Evolutionary conservation across 164 flowering plant genomes (phyloP).

Genomic region (Liriodendron chinense): DNA sequence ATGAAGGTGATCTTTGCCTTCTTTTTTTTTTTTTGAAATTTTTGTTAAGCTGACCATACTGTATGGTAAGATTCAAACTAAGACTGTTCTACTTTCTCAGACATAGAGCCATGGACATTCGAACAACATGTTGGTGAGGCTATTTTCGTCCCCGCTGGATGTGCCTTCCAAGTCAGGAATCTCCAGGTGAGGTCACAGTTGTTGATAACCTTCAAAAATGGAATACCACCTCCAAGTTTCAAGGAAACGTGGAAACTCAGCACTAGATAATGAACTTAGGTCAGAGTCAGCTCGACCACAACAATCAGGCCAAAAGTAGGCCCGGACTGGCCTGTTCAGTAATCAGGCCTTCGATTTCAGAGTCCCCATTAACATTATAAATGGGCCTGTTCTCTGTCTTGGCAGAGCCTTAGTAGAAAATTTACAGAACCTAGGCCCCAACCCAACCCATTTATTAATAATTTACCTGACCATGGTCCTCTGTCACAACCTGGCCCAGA

Average conservation of each 20-base stretch:
- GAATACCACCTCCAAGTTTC: background rate
- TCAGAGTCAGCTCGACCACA: too few relatives aligned
- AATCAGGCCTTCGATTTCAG: background rate
- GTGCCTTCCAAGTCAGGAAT: conserved; percentile 83
- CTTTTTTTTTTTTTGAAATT: background rate
- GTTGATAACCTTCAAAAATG: background rate
- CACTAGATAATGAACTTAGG: background rate
- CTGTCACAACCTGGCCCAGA: background rate
- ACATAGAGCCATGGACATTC: conserved; percentile 94
- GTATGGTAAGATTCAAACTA: background rate
- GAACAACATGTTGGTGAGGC: conserved; percentile 84
- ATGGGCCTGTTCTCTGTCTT: background rate
- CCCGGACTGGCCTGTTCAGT: too few relatives aligned
- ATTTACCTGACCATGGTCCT: too few relatives aligned
- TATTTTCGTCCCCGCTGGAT: conserved; percentile 90
- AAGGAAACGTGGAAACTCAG: background rate
- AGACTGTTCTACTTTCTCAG: conserved; percentile 28
- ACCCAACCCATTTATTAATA: background rate
- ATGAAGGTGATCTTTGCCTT: too few relatives aligned
- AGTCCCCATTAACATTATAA: background rate
- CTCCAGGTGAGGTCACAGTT: conserved; percentile 55
- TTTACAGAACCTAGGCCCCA: background rate
- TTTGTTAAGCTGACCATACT: background rate
- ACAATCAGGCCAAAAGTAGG: too few relatives aligned
- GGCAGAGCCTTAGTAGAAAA: background rate